Conservation (phyloP, 2,329 filamentous ascomycete genomes). For the Corynespora cassiicola region DNA sequence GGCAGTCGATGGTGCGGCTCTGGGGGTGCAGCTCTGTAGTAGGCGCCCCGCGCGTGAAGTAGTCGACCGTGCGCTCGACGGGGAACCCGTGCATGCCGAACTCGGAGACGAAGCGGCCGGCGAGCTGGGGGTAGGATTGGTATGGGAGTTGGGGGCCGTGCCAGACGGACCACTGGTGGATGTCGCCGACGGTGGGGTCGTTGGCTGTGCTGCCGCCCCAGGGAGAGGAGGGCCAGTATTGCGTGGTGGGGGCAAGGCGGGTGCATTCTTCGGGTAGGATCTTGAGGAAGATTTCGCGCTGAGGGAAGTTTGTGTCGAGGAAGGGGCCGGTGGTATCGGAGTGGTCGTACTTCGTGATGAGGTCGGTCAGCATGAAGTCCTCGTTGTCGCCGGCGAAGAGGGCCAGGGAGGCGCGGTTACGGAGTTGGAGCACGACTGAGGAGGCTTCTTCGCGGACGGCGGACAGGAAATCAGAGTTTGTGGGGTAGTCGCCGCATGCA, state of each 20-base stretch:
- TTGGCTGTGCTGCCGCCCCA: slow-evolving; percentile 71
- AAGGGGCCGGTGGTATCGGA: slow-evolving; percentile 69
- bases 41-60: slow-evolving; percentile 16
- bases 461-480: slow-evolving; percentile 60
- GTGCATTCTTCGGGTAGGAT: slow-evolving; percentile 70
- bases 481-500: slow-evolving; percentile 74
- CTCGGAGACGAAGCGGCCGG: slow-evolving; percentile 32
- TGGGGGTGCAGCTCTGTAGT: slow-evolving; percentile 26
- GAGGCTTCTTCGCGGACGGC: slow-evolving; percentile 66
- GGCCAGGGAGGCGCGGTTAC: slow-evolving; percentile 79
- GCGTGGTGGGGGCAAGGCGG: slow-evolving; percentile 66
- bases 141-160: slow-evolving; percentile 29
- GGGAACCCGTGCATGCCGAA: slow-evolving; percentile 35
- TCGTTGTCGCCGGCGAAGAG: slow-evolving; percentile 86
- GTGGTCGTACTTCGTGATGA: slow-evolving; percentile 71
- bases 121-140: slow-evolving; percentile 23
- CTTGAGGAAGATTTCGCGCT: slow-evolving; percentile 87
- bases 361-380: slow-evolving; percentile 68
- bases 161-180: slow-evolving; percentile 79
- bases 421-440: slow-evolving; percentile 69
- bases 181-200: slow-evolving; percentile 75
- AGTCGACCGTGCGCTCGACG: slow-evolving; percentile 20
- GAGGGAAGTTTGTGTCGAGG: slow-evolving; percentile 80
- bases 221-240: slow-evolving; percentile 78
- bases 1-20: slow-evolving; percentile 28